phyloP scores from a whole-genome alignment of 2,329 filamentous ascomycete genomes.

The Fusarium camptoceras region DNA sequence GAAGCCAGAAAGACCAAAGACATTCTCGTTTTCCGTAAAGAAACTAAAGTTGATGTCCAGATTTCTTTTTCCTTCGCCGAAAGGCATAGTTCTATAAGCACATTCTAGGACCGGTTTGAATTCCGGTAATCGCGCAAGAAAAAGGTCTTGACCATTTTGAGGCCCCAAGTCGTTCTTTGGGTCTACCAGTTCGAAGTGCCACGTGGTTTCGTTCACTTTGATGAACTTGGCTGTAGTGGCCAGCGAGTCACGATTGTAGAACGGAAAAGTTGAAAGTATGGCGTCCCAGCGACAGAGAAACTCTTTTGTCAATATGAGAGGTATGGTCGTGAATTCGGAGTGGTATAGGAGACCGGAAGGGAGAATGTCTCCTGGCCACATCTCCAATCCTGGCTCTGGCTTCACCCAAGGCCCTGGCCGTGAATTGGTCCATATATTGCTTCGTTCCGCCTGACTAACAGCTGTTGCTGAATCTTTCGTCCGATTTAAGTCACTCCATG shows the following conservation, averaged over 20 bases:
- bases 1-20: slow-evolving; percentile 9
- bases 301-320: slow-evolving; percentile 2
- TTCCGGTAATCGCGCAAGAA: slow-evolving; percentile 3
- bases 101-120: slow-evolving; percentile 7
- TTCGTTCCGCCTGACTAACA: not conserved
- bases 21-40: slow-evolving; percentile 3
- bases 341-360: slow-evolving; percentile 12
- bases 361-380: slow-evolving; percentile 8
- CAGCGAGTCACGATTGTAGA: not conserved
- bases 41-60: slow-evolving; percentile 9
- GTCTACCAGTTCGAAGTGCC: not conserved
- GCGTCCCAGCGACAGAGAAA: slow-evolving; percentile 8
- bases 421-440: not conserved
- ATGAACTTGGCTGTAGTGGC: not conserved
- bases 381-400: slow-evolving; percentile 7
- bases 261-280: slow-evolving; percentile 3
- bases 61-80: slow-evolving; percentile 8
- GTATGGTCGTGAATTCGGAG: not conserved
- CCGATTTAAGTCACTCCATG: not conserved
- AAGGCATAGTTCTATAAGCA: slow-evolving; percentile 14
- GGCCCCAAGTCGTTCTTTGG: not conserved
- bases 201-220: not conserved
- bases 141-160: slow-evolving; percentile 7
- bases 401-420: slow-evolving; percentile 8
- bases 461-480: not conserved